These are phyloP conservation scores for Mucor piriformis DNA, from an alignment of 371 early-diverging fungal genomes.

Conservation along the genomic window DNA sequence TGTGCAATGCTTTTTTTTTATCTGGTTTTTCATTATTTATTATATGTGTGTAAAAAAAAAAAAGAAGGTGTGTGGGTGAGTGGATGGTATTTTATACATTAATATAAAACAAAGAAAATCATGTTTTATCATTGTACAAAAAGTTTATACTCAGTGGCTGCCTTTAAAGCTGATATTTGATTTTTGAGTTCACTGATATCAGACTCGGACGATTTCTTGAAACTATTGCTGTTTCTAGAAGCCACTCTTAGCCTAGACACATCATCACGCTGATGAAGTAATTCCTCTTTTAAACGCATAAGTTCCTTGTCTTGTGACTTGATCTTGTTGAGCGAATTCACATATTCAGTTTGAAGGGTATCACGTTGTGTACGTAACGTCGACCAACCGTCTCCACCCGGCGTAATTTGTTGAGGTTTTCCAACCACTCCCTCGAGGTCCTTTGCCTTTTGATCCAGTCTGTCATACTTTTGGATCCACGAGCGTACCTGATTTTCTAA, in stretches of 20 bases:
- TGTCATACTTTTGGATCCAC: constrained; percentile 77
- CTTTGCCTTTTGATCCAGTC: constrained; percentile 55
- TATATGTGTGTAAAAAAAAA: neutral
- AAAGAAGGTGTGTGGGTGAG: neutral
- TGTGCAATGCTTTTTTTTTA: neutral
- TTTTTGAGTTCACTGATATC: constrained; percentile 53
- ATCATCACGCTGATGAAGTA: constrained; percentile 70
- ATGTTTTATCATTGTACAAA: constrained; percentile 28
- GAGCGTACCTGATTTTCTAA: constrained; percentile 68
- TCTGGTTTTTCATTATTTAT: too few relatives aligned
- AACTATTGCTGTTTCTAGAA: constrained; percentile 14
- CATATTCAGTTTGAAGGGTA: constrained; percentile 48
- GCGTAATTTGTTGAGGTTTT: constrained; percentile 44
- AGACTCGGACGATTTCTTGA: constrained; percentile 31
- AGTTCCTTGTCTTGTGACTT: constrained; percentile 67
- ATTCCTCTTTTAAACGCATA: constrained; percentile 59
- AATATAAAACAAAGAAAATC: too few relatives aligned
- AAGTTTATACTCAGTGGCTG: constrained; percentile 32
- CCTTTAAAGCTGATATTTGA: constrained; percentile 56
- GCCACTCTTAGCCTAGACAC: constrained; percentile 65
- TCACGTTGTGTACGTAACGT: constrained; percentile 55
- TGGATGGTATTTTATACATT: neutral
- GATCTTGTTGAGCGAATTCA: constrained; percentile 53
- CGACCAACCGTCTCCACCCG: constrained; percentile 50
- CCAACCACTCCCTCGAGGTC: constrained; percentile 51